Evolutionary conservation across 2,329 filamentous ascomycete genomes (phyloP).

Genomic region (Pseudogymnoascus sp.): DNA sequence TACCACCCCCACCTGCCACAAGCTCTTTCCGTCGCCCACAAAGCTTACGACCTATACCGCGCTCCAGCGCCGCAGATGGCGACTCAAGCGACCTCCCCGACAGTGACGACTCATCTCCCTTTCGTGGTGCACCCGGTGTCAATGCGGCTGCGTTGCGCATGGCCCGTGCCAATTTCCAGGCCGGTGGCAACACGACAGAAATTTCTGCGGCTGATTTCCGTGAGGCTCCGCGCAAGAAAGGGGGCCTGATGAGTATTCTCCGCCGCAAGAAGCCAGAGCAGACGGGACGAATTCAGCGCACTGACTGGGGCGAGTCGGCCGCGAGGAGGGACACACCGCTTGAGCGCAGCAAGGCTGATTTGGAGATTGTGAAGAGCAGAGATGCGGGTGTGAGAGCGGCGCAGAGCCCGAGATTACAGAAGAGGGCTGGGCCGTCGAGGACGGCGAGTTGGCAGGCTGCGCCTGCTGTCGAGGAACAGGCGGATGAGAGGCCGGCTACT

Average conservation of each 20-base stretch:
- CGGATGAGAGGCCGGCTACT: neutral
- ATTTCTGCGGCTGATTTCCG: constrained; percentile 7
- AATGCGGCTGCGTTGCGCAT: constrained; percentile 20
- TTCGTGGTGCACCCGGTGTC: neutral
- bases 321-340: constrained; percentile 54
- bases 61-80: constrained; percentile 43
- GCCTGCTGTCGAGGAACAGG: neutral
- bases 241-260: constrained; percentile 50
- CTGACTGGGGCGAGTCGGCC: constrained; percentile 43
- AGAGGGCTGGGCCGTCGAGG: neutral
- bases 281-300: constrained; percentile 44
- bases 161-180: constrained; percentile 30
- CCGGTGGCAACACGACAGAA: constrained; percentile 10
- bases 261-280: constrained; percentile 52
- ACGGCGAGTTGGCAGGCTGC: neutral
- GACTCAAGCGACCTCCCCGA: constrained; percentile 53
- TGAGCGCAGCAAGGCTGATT: constrained; percentile 48
- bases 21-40: constrained; percentile 16
- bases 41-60: constrained; percentile 41
- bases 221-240: constrained; percentile 29
- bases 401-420: constrained; percentile 1
- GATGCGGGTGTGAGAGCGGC: neutral
- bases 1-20: constrained; percentile 22
- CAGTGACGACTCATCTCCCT: constrained; percentile 37
- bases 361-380: constrained; percentile 24